Evolutionary conservation across 2,329 filamentous ascomycete genomes (phyloP), one percentile per base, ranked within the genome.

Genomic region (Aspergillus brunneoviolaceus): DNA sequence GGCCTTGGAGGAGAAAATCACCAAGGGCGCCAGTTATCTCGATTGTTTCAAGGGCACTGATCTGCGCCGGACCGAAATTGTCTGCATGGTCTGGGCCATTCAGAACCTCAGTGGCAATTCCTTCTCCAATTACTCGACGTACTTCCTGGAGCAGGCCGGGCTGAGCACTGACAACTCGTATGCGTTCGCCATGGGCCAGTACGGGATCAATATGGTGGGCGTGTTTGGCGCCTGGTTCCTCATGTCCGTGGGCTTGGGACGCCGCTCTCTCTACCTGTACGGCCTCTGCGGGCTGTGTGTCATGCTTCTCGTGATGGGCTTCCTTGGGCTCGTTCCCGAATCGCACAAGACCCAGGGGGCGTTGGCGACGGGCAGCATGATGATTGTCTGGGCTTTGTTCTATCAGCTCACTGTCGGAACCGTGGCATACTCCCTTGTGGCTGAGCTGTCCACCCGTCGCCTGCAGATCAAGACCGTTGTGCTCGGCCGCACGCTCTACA

Each of bases 391-490:
- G 89, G 89, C 92, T 1, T 79, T 95, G 50, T 85, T 89, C 69
- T 96, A 96, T 77, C 91, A 96, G 73, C 82, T 94, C 51, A 90
- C 91, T 0, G 92, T 96, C 52, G 92, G 92, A 45, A 95, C 92
- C 0, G 91, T 96, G 7, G 92, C 89, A 76, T 96, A 96, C 78
- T 95, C 91, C 0, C 84, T 96, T 11, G 92, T 96, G 4, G 86
- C 90, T 1, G 92, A 96, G 74, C 77, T 96, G 23, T 92, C 91
- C 0, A 92, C 91, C 0, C 86, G 90, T 14, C 85, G 92, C 2
- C 82, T 97, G 35, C 89, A 93, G 71, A 93, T 96, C 80, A 96
- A 96, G 81, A 96, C 93, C 0, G 89, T 96, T 23, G 92, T 95
- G 1, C 84, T 96, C 2, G 92, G 90, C 1, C 89, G 92, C 58